Evolutionary conservation across 208 protist species (phyloP).

Genomic region (Wallacemonas sp.): DNA sequence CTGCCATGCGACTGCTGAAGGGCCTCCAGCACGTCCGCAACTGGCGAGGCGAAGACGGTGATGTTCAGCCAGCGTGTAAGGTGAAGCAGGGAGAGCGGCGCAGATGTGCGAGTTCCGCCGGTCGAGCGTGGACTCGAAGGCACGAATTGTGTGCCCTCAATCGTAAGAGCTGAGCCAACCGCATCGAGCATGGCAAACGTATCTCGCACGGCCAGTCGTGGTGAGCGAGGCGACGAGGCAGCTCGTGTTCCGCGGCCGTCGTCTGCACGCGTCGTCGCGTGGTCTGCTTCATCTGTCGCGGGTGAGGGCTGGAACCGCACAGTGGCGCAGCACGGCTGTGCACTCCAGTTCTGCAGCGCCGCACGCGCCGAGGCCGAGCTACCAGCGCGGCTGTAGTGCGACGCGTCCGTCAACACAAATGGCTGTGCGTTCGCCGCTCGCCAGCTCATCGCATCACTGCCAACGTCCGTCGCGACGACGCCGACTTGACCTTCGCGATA

Average conservation of each 20-base stretch:
- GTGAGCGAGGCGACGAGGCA: no score
- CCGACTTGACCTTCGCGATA: conserved; percentile 33
- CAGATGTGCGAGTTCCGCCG: conserved; percentile 1
- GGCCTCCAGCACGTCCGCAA: conserved; percentile 51
- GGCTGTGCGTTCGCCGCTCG: conserved; percentile 7
- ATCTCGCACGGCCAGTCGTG: no score
- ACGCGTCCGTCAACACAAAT: conserved; percentile 27
- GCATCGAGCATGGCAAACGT: conserved; percentile 16
- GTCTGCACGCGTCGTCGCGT: no score
- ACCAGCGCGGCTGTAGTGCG: not conserved
- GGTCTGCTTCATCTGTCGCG: no score
- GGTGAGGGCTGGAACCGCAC: not conserved
- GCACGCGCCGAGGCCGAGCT: not conserved
- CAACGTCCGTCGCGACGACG: conserved; percentile 21
- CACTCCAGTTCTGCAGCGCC: conserved; percentile 13
- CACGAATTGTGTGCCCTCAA: not conserved
- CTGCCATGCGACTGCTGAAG: conserved; percentile 62
- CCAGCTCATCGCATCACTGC: conserved; percentile 17
- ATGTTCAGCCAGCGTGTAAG: conserved; percentile 80
- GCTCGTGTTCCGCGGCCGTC: no score
- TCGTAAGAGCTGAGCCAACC: conserved; percentile 15
- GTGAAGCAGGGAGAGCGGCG: conserved; percentile 26
- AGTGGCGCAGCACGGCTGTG: not conserved
- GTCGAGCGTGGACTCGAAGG: not conserved
- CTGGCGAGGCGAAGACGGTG: conserved; percentile 56